Evolutionary conservation across 2,329 filamentous ascomycete genomes (phyloP).

Genomic region (Aquanectria penicillioides): DNA sequence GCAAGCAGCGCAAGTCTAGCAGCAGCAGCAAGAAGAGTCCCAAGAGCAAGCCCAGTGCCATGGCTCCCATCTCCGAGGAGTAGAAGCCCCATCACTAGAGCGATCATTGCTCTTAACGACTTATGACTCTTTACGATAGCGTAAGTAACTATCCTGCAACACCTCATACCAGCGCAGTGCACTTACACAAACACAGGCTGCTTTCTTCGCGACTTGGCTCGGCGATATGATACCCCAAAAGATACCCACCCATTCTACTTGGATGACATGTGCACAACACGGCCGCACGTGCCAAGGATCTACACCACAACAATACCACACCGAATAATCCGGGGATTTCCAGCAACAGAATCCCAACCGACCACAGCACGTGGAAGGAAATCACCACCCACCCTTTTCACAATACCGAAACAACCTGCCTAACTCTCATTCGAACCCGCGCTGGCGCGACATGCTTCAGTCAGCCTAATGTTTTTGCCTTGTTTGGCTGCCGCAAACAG

Average conservation of each 20-base stretch:
- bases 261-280: slow-evolving; percentile 31
- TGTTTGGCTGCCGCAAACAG: slow-evolving; percentile 1
- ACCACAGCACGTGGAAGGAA: not conserved
- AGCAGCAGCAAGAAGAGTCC: slow-evolving; percentile 59
- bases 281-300: slow-evolving; percentile 34
- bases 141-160: slow-evolving; percentile 25
- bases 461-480: slow-evolving; percentile 16
- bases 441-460: slow-evolving; percentile 17
- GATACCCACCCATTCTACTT: slow-evolving; percentile 17
- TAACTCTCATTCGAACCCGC: slow-evolving; percentile 4
- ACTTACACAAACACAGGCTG: slow-evolving; percentile 37
- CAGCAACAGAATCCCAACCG: not conserved
- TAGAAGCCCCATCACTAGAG: slow-evolving; percentile 28
- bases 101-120: slow-evolving; percentile 36
- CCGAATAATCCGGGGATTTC: slow-evolving; percentile 2
- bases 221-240: slow-evolving; percentile 38
- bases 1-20: slow-evolving; percentile 47
- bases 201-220: slow-evolving; percentile 35
- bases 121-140: slow-evolving; percentile 43
- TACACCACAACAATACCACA: slow-evolving; percentile 29
- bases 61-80: slow-evolving; percentile 65
- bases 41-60: slow-evolving; percentile 59
- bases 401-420: not conserved
- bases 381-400: not conserved
- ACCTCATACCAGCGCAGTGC: not conserved